Base-by-base conservation (phyloP, 2,329 filamentous ascomycete species). In the Botrytis sinoallii region DNA sequence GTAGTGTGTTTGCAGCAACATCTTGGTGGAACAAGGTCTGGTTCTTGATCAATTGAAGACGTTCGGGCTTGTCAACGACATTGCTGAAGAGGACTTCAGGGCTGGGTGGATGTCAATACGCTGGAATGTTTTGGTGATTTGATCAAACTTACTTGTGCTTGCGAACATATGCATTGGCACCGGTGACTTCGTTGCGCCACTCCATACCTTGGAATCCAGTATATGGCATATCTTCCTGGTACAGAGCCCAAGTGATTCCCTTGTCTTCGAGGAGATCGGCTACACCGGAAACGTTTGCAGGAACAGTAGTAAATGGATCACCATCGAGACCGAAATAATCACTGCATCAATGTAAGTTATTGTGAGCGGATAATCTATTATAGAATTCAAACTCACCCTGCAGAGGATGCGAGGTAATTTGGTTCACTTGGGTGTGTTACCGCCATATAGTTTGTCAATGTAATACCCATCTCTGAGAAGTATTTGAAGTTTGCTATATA, bases 141-240 rank as follows among this genome's bases (percentile, higher is more conserved):
- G 16, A 3, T 46, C 66, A 25, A 32, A 79, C 83, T 63, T 84
- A 86, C 80, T 95, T 94, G 84, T 96, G 93, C 84, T 96, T 95
- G 80, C 93, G 90, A 12, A 95, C 92, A 80, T 96, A 96, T 83
- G 91, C 89, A 79, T 94, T 92, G 67, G 87, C 86, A 44, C 88
- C 87, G 4, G 87, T 92, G 77, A 88, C 75, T 76, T 89, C 89
- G 82, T 94, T 93, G 73, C 88, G 85, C 81, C 85, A 93, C 0
- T 83, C 84, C 52, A 82, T 81, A 38, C 92, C 92, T 81, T 93
- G 87, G 82, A 89, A 95, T 20, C 93, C 93, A 3, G 88, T 85
- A 82, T 90, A 94, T 3, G 93, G 93, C 86, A 92, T 86, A 79
- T 93, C 90, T 81, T 96, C 93, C 81, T 94, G 88, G 83, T 95